phyloP scores from a whole-genome alignment of 352 stramenopile species.

The Phytophthora megakarya region DNA sequence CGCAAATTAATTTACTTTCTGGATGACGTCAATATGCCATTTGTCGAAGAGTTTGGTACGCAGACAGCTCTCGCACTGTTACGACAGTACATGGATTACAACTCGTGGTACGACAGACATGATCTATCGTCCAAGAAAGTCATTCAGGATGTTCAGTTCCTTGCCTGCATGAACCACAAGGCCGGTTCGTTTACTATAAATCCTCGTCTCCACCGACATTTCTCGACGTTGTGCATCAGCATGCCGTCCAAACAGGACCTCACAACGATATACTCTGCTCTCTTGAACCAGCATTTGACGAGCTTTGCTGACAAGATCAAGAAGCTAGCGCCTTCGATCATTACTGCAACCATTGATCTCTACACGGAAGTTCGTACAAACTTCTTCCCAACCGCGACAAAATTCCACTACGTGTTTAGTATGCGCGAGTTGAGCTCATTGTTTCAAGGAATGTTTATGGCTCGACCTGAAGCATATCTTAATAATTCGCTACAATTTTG shows the following conservation, averaged over 20 bases:
- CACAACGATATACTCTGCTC: slow-evolving; percentile 66
- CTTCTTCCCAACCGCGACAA: slow-evolving; percentile 91
- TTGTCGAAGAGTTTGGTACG: slow-evolving; percentile 87
- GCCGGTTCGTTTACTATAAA: slow-evolving; percentile 89
- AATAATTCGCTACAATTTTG: slow-evolving; percentile 68
- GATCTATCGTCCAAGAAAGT: slow-evolving; percentile 88
- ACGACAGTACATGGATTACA: slow-evolving; percentile 92
- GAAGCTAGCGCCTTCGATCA: slow-evolving; percentile 58
- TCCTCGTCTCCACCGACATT: slow-evolving; percentile 88
- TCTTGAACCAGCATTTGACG: slow-evolving; percentile 68
- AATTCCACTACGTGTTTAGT: slow-evolving; percentile 95
- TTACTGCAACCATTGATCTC: slow-evolving; percentile 85
- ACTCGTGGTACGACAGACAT: slow-evolving; percentile 89
- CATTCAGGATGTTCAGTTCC: slow-evolving; percentile 89
- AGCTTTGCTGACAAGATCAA: slow-evolving; percentile 86
- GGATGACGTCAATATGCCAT: slow-evolving; percentile 92
- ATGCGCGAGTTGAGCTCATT: slow-evolving; percentile 88
- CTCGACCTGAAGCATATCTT: slow-evolving; percentile 65
- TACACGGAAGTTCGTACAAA: slow-evolving; percentile 70
- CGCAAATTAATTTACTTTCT: slow-evolving; percentile 89
- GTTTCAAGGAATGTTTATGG: slow-evolving; percentile 85
- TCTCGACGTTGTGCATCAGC: slow-evolving; percentile 76
- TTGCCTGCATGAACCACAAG: slow-evolving; percentile 93
- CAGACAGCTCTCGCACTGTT: slow-evolving; percentile 90
- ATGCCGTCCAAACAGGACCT: slow-evolving; percentile 75